Evolutionary conservation across 2,329 filamentous ascomycete species (phyloP), one percentile per base, ranked within the genome.

Genomic region (Colletotrichum gloeosporioides): DNA sequence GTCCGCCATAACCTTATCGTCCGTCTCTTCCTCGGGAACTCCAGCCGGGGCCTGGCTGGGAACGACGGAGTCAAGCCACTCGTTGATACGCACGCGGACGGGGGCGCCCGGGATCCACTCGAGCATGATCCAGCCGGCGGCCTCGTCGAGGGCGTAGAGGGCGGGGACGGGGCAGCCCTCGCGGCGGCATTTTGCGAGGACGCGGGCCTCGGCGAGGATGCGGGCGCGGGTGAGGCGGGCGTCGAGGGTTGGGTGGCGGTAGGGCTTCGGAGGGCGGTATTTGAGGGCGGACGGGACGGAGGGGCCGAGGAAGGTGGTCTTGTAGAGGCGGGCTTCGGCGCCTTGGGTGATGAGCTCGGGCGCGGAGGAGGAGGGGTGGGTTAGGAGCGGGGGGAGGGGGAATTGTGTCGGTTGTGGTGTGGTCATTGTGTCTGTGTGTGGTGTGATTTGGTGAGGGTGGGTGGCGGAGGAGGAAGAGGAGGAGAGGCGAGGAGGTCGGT

Each of bases 301-400:
- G 53, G 94, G 90, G 2, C 90, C 84, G 71, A 98, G 93, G 86
- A 95, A 98, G 71, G 92, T 93, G 22, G 95, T 96, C 84, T 93
- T 93, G 91, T 98, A 99, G 82, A 99, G 92, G 79, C 96, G 95
- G 76, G 95, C 96, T 91, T 99, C 97, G 83, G 97, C 97, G 86
- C 97, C 97, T 89, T 99, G 97, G 73, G 95, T 93, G 80, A 99
- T 92, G 82, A 98, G 94, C 65, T 83, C 85, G 78, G 95, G 92
- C 65, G 91, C 85, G 79, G 88, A 84, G 53, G 91, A 88, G 77
- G 90, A 87, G 83, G 91, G 90, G 87, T 92, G 87, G 75, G 89
- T 88, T 85, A 96, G 93, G 79, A 93, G 90, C 39, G 88, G 85
- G 49, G 93, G 93, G 77, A 95, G 92, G 79, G 89, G 86, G 80